These are phyloP conservation scores for Stephania japonica DNA, from an alignment of 164 flowering plant species.

Conservation along the genomic window DNA sequence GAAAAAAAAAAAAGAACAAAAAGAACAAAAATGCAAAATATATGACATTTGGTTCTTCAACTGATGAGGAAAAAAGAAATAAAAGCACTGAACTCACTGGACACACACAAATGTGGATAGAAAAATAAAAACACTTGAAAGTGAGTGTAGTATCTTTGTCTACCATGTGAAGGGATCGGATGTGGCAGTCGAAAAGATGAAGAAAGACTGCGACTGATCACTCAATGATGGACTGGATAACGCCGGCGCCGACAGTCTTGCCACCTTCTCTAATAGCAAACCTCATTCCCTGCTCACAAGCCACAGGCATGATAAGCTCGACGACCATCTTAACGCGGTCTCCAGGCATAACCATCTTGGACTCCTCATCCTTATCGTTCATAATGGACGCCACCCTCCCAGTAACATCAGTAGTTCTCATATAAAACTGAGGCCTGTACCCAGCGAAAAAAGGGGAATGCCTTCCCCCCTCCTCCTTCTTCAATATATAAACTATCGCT, in stretches of 20 bases:
- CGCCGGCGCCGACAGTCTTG: constrained; percentile 38
- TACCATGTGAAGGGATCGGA: neutral
- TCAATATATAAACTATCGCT: constrained; percentile 31
- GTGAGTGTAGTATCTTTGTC: constrained; percentile 11
- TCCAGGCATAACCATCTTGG: constrained; percentile 38
- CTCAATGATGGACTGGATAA: constrained; percentile 30
- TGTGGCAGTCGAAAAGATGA: constrained; percentile 1
- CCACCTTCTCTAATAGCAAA: constrained; percentile 42
- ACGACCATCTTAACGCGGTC: constrained; percentile 37
- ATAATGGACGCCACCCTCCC: constrained; percentile 29
- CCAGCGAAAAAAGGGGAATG: constrained; percentile 36
- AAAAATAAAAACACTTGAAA: neutral
- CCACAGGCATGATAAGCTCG: constrained; percentile 32
- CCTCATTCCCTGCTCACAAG: constrained; percentile 39
- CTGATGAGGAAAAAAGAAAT: neutral
- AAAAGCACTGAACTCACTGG: constrained; percentile 13
- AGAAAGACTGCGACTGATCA: constrained; percentile 1
- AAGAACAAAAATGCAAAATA: constrained; percentile 14
- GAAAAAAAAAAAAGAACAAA: constrained; percentile 9
- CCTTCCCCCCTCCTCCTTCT: constrained; percentile 40
- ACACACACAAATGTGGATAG: constrained; percentile 11
- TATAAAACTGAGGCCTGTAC: constrained; percentile 31
- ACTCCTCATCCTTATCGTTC: constrained; percentile 39
- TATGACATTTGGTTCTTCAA: constrained; percentile 8
- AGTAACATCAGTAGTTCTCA: constrained; percentile 40